Percentiles rank a stretch among this genome's conserved stretches.
These are phyloP conservation scores for Diplosphaera chodatii DNA, from an alignment of 139 green algal genomes.

Conservation along the genomic window DNA sequence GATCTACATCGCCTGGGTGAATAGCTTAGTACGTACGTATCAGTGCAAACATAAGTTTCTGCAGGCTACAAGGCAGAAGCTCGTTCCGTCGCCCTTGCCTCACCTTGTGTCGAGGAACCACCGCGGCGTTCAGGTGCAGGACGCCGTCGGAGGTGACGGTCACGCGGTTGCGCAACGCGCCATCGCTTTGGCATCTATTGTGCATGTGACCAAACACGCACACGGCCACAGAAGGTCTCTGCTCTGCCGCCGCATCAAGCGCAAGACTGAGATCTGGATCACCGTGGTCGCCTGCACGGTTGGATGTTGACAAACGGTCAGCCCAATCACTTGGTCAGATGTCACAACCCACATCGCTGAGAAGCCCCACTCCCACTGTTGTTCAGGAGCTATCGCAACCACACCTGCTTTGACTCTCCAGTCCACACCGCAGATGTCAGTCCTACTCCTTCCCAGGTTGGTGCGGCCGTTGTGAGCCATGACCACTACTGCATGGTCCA, in stretches of 20 bases:
- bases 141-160: conserved; percentile 22
- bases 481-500: conserved; percentile 31
- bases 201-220: conserved; percentile 75
- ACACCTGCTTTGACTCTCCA: too few species aligned
- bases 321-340: background rate
- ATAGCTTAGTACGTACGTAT: too few species aligned
- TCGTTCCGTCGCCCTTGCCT: too few species aligned
- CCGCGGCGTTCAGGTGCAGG: conserved; percentile 43
- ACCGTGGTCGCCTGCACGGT: conserved; percentile 35
- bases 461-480: conserved; percentile 63
- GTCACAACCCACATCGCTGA: too few species aligned
- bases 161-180: conserved; percentile 25
- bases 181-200: conserved; percentile 20
- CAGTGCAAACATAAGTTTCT: too few species aligned
- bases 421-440: conserved; percentile 44
- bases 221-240: conserved; percentile 23
- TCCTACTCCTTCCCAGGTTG: conserved; percentile 35
- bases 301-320: background rate
- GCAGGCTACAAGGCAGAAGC: too few species aligned
- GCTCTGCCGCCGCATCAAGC: conserved; percentile 19
- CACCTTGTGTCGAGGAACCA: conserved; percentile 28
- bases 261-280: conserved; percentile 48
- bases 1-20: too few species aligned
- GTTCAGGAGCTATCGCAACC: too few species aligned
- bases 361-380: too few species aligned